Evolutionary conservation across 768 basidiomycete genomes (phyloP).

Genomic region (Hirschioporus abietinus): DNA sequence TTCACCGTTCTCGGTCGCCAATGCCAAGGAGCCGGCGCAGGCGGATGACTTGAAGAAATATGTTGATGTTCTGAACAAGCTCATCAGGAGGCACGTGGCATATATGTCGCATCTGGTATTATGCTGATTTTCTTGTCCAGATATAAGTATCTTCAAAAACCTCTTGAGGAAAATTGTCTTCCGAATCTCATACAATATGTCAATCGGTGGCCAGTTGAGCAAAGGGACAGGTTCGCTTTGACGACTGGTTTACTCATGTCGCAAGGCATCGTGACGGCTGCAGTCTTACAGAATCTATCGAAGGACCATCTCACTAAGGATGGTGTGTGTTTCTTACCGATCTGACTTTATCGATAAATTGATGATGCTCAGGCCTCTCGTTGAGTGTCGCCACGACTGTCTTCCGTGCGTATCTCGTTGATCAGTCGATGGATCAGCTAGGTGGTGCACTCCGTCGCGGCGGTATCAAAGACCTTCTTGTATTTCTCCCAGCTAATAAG

Average conservation of each 20-base stretch:
- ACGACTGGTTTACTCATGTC: slow-evolving; percentile 79
- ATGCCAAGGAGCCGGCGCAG: slow-evolving; percentile 71
- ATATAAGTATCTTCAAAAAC: slow-evolving; percentile 99
- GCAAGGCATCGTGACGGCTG: slow-evolving; percentile 74
- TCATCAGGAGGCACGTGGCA: slow-evolving; percentile 78
- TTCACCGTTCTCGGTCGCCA: slow-evolving; percentile 86
- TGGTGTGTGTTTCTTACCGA: slow-evolving; percentile 39
- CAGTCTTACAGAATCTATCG: slow-evolving; percentile 74
- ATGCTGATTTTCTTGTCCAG: slow-evolving; percentile 33
- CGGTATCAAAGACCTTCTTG: slow-evolving; percentile 77
- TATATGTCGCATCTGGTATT: slow-evolving; percentile 1
- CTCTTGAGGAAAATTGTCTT: slow-evolving; percentile 81
- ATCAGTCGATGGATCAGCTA: slow-evolving; percentile 89
- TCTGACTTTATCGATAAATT: neutral
- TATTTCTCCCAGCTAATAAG: slow-evolving; percentile 85
- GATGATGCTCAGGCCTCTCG: slow-evolving; percentile 59
- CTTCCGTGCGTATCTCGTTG: slow-evolving; percentile 74
- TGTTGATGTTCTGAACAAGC: slow-evolving; percentile 90
- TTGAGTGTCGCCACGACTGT: slow-evolving; percentile 70
- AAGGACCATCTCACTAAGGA: slow-evolving; percentile 97
- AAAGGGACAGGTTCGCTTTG: slow-evolving; percentile 79
- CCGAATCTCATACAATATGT: slow-evolving; percentile 85
- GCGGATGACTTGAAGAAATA: slow-evolving; percentile 89
- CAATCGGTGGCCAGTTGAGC: slow-evolving; percentile 72
- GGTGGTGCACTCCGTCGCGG: slow-evolving; percentile 76